Percentiles rank a stretch among this genome's conserved stretches.
Evolutionary conservation across 257 asterid genomes (phyloP).

Genomic region (Ilex asprella): DNA sequence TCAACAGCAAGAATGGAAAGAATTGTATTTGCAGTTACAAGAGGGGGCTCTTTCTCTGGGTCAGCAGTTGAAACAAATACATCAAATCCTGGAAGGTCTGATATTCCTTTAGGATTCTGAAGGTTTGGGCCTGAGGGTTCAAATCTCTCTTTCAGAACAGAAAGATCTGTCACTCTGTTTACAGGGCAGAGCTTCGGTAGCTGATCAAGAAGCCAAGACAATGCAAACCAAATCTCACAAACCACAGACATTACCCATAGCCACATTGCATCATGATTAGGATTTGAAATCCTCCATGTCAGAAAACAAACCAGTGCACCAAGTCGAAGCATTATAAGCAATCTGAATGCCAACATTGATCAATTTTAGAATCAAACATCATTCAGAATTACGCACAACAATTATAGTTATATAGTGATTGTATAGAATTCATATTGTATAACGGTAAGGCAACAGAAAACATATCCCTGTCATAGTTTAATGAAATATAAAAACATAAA

Average conservation of each 20-base stretch:
- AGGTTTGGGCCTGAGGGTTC: conserved; percentile 73
- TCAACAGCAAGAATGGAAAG: conserved; percentile 85
- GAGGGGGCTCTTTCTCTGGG: conserved; percentile 78
- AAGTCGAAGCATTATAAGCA: conserved; percentile 68
- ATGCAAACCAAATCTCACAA: conserved; percentile 90
- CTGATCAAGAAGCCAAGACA: conserved; percentile 91
- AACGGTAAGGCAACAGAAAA: background rate
- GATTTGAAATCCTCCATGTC: conserved; percentile 77
- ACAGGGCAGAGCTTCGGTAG: conserved; percentile 89
- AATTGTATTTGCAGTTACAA: conserved; percentile 84
- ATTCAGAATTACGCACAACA: background rate
- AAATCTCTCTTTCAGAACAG: conserved; percentile 63
- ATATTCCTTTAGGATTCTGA: conserved; percentile 65
- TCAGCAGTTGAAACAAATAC: conserved; percentile 89
- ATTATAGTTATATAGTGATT: too few relatives aligned
- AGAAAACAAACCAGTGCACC: conserved; percentile 70
- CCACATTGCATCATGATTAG: conserved; percentile 87
- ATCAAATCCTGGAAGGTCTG: conserved; percentile 86
- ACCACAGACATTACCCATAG: conserved; percentile 83
- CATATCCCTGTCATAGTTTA: too few relatives aligned
- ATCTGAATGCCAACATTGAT: conserved; percentile 30
- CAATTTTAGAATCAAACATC: background rate
- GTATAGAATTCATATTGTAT: too few relatives aligned
- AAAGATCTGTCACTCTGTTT: conserved; percentile 63
- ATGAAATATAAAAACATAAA: too few relatives aligned